These are phyloP conservation scores for Amanita pseudoporphyria DNA, from an alignment of 768 basidiomycete species.

Conservation along the genomic window DNA sequence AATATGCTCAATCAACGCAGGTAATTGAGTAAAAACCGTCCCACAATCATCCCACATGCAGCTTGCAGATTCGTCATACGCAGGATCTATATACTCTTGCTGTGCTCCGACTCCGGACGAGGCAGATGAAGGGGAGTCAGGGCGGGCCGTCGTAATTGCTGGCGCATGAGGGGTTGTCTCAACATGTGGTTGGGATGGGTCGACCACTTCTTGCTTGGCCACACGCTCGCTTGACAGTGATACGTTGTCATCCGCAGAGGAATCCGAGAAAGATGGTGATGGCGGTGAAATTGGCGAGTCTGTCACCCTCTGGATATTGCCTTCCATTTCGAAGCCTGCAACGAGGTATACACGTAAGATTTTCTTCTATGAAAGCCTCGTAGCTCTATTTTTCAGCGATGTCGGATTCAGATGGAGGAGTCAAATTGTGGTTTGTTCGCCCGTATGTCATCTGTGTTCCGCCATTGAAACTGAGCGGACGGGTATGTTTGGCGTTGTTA, in stretches of 20 bases:
- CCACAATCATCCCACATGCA: constrained; percentile 86
- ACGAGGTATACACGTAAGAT: neutral
- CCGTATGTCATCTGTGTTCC: constrained; percentile 1
- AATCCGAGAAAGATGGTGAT: constrained; percentile 21
- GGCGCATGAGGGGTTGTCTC: constrained; percentile 7
- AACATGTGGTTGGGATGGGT: neutral
- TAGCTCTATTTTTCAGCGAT: neutral
- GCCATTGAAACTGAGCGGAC: constrained; percentile 1
- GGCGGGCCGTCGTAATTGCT: constrained; percentile 8
- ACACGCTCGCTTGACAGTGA: constrained; percentile 11
- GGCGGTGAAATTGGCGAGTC: constrained; percentile 11
- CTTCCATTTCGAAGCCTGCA: constrained; percentile 2
- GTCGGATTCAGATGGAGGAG: neutral
- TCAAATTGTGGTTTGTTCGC: neutral
- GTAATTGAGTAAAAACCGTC: constrained; percentile 59
- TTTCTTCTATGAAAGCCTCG: neutral
- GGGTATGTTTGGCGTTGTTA: constrained; percentile 3
- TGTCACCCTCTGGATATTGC: constrained; percentile 3
- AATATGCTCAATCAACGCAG: constrained; percentile 73
- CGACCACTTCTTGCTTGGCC: neutral
- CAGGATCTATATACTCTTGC: constrained; percentile 12
- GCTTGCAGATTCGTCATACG: constrained; percentile 48
- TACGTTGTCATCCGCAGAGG: constrained; percentile 20
- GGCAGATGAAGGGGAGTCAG: constrained; percentile 24
- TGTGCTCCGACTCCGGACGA: constrained; percentile 23